Evolutionary conservation across 2,329 filamentous ascomycete genomes (phyloP), one percentile per base, ranked within the genome.

Genomic region (Parascedosporium putredinis): DNA sequence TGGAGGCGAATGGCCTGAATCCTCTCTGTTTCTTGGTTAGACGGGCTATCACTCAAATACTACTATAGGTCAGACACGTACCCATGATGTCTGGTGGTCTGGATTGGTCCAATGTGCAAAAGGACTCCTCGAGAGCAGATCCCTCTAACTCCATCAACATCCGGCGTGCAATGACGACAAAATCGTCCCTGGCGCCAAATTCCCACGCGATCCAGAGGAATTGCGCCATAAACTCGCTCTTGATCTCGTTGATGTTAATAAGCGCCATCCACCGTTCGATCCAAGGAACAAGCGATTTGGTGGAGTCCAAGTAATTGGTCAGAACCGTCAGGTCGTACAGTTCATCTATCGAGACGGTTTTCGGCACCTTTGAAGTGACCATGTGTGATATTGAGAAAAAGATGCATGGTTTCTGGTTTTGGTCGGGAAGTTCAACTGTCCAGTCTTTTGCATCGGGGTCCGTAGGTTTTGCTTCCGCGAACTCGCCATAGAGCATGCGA

Each of bases 191-290:
- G 8, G 55, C 50, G 0, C 63, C 63, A 22, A 65, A 50, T 52
- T 64, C 61, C 58, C 62, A 65, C 1, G 59, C 53, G 2, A 65
- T 57, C 55, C 60, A 64, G 3, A 65, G 47, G 3, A 61, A 34
- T 45, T 60, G 59, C 8, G 58, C 52, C 47, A 58, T 48, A 7
- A 53, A 47, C 6, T 55, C 52, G 1, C 49, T 49, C 3, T 46
- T 48, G 16, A 52, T 51, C 2, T 56, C 55, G 12, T 47, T 23
- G 14, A 38, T 36, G 6, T 53, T 55, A 9, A 55, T 47, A 1
- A 51, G 49, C 1, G 47, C 24, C 46, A 58, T 54, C 59, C 58
- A 60, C 0, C 14, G 24, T 2, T 51, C 49, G n/a, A 56, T 45
- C 62, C 61, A 64, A 0, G 60, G 60, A 9, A 49, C 47, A 8